Conservation (phyloP, 805 yeast genomes). For the Cyberlindnera amylophila region DNA sequence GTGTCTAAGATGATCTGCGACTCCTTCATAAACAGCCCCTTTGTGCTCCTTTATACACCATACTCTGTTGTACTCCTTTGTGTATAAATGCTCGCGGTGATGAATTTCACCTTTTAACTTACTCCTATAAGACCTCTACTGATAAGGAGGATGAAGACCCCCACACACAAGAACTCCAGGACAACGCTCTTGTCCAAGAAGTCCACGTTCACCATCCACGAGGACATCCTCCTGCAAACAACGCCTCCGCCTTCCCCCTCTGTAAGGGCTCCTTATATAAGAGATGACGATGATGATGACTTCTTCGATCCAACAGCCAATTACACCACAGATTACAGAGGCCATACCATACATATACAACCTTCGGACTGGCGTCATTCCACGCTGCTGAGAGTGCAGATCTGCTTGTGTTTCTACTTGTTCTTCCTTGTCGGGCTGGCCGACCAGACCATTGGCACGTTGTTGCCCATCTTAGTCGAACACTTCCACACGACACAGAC, state of each 20-base stretch:
- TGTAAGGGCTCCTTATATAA: background rate
- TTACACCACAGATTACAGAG: constrained; percentile 2
- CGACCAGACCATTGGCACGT: constrained; percentile 60
- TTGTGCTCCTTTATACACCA: too few relatives aligned
- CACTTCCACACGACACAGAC: constrained; percentile 47
- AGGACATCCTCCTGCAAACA: background rate
- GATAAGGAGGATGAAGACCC: too few relatives aligned
- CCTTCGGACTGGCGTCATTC: constrained; percentile 25
- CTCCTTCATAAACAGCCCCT: too few relatives aligned
- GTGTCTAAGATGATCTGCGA: too few relatives aligned
- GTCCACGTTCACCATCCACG: background rate
- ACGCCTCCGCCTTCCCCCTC: background rate
- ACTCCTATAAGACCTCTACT: too few relatives aligned
- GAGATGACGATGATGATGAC: background rate
- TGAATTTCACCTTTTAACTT: too few relatives aligned
- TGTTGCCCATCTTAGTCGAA: constrained; percentile 48
- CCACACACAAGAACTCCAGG: background rate
- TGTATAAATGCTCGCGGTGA: too few relatives aligned
- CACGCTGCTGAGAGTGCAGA: constrained; percentile 42
- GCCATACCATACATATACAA: constrained; percentile 4
- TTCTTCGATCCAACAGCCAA: background rate
- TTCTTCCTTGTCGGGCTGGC: constrained; percentile 50
- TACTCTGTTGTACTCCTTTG: too few relatives aligned
- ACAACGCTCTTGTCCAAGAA: constrained; percentile 2
- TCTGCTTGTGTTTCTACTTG: constrained; percentile 35